phyloP scores from a whole-genome alignment of 768 basidiomycete species.

The Lactarius trivialis region DNA sequence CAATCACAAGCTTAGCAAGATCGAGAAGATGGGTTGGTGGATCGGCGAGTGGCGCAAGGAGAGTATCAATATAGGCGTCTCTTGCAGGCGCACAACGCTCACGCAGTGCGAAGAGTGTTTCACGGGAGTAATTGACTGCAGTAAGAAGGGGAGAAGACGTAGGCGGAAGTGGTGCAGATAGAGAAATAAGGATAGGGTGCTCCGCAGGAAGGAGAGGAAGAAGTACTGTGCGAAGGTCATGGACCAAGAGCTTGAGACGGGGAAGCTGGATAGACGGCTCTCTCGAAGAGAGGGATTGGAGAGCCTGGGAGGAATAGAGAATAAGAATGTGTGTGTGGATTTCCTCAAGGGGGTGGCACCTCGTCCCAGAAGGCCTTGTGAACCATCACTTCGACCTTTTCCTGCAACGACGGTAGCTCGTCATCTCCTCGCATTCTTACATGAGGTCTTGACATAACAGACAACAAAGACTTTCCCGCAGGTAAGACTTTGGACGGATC shows the following conservation, averaged over 20 bases:
- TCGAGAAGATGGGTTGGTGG: conserved; percentile 23
- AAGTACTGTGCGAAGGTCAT: conserved; percentile 46
- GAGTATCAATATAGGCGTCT: conserved; percentile 45
- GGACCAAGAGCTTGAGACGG: conserved; percentile 50
- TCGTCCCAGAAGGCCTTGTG: conserved; percentile 72
- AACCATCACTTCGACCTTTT: conserved; percentile 41
- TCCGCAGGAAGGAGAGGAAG: conserved; percentile 50
- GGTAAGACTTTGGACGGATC: conserved; percentile 57
- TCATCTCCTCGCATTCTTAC: conserved; percentile 18
- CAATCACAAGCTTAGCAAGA: conserved; percentile 44
- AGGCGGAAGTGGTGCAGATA: conserved; percentile 57
- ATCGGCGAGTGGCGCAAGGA: conserved; percentile 35
- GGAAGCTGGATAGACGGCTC: conserved; percentile 52
- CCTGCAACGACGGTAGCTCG: conserved; percentile 35
- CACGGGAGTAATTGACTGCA: conserved; percentile 46
- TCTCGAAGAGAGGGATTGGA: conserved; percentile 49
- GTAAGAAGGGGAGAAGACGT: conserved; percentile 63
- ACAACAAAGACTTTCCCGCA: conserved; percentile 64
- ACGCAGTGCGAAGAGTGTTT: conserved; percentile 45
- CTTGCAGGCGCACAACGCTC: conserved; percentile 63
- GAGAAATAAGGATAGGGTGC: conserved; percentile 43
- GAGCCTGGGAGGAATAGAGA: conserved; percentile 38
- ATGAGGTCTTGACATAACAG: conserved; percentile 42
- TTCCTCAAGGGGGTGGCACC: conserved; percentile 33
- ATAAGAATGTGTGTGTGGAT: background rate